Evolutionary conservation across 768 basidiomycete genomes (phyloP), one percentile per base, ranked within the genome.

Genomic region (Pleurotus pulmonarius): DNA sequence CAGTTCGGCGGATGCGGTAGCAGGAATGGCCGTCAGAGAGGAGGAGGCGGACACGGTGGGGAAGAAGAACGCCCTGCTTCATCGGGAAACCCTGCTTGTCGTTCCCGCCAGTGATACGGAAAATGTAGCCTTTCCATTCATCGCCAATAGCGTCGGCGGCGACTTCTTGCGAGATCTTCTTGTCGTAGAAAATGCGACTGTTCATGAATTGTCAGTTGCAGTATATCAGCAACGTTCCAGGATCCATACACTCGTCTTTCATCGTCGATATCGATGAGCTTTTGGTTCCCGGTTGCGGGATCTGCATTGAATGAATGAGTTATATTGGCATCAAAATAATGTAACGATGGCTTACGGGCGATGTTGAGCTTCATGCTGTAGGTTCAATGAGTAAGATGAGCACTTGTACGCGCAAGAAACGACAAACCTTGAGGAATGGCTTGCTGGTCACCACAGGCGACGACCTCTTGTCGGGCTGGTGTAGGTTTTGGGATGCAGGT

Each of bases 11-110:
- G 63, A 80, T 73, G 65, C 96, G 93, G 84, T 92, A 98, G 85
- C 96, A 98, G 29, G 95, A 96, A 86, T 98, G 96, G 51, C 94
- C 94, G 73, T 96, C 92, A 60, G 91, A 66, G 70, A 99, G 90
- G 67, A 98, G 91, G 62, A 99, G 90, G 60, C 85, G 81, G 65
- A 95, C 92, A 83, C 96, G 94, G 79, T 92, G 71, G 58, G 92
- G 92, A 67, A 96, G 83, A 59, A 98, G 90, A 63, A 98, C 91
- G 78, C 96, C 95, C 79, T 99, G 96, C 77, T 98, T 98, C 94
- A 98, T 97, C 47, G 94, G 94, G 83, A 97, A 96, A 69, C 94
- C 94, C 73, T 95, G 92, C 79, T 94, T 93, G 86, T 98, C 94
- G 82, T 98, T 98, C 61, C 96, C 93, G 66, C 95, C 95, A 26